Evolutionary conservation across 2,329 filamentous ascomycete species (phyloP).

Genomic region (Apiospora sp.): DNA sequence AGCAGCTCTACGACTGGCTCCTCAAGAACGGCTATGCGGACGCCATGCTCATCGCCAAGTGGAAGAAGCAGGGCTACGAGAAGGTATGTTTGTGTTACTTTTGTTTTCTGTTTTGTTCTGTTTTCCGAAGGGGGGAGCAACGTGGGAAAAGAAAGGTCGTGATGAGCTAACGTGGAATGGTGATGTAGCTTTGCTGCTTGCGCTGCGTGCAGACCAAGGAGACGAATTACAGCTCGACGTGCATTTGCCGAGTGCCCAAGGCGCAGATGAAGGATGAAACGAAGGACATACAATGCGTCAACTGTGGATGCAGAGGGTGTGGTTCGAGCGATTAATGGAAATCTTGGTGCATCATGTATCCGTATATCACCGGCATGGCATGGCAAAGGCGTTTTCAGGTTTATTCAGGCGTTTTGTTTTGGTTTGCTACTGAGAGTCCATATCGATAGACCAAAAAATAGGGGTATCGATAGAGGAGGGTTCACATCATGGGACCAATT

Average conservation of each 20-base stretch:
- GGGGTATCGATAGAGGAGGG: neutral
- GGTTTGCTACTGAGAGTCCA: neutral
- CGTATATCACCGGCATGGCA: constrained; percentile 4
- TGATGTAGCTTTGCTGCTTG: constrained; percentile 81
- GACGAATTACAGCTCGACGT: constrained; percentile 98
- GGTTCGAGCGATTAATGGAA: constrained; percentile 76
- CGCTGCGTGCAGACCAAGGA: constrained; percentile 99
- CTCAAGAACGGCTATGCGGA: constrained; percentile 97
- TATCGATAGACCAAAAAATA: neutral
- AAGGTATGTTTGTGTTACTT: constrained; percentile 67
- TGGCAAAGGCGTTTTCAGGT: constrained; percentile 18
- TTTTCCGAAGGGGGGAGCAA: no score
- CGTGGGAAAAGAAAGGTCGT: neutral
- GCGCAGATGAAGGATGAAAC: constrained; percentile 84
- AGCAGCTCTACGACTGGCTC: constrained; percentile 92
- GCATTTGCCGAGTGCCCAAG: constrained; percentile 93
- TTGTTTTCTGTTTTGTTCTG: constrained; percentile 17
- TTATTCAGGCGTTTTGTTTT: neutral
- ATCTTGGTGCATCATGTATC: neutral
- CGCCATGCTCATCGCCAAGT: constrained; percentile 95
- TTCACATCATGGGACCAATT: neutral
- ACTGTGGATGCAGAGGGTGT: constrained; percentile 92
- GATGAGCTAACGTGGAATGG: constrained; percentile 36
- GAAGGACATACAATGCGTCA: constrained; percentile 91
- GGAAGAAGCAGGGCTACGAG: constrained; percentile 99